A percentile compares a stretch with the other conserved stretches of the same genome.
These are phyloP conservation scores for Leccinum disarticulatum DNA, from an alignment of 768 basidiomycete genomes.

Conservation along the genomic window DNA sequence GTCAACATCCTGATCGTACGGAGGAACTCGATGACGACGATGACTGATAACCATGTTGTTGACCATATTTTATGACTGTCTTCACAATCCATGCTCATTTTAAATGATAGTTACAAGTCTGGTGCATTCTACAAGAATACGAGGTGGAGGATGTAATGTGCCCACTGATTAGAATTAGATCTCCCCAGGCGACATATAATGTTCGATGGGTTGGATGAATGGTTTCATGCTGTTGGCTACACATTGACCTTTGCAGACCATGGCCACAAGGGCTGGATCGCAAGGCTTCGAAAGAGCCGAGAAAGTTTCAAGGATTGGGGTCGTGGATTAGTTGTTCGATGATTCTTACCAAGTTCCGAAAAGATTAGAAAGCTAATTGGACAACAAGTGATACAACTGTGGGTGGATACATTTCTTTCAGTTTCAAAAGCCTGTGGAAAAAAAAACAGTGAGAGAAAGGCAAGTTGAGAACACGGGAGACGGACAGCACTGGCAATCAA, in stretches of 20 bases:
- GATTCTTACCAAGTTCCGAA: not conserved
- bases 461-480: constrained; percentile 6
- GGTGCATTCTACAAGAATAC: constrained; percentile 4
- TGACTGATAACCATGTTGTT: constrained; percentile 22
- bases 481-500: constrained; percentile 88
- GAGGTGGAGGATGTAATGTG: constrained; percentile 16
- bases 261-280: constrained; percentile 37
- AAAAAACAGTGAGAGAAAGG: not conserved
- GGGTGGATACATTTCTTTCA: not conserved
- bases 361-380: not conserved
- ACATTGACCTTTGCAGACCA: constrained; percentile 57
- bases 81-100: not conserved
- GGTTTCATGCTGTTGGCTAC: constrained; percentile 51
- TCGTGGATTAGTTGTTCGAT: not conserved
- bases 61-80: not conserved
- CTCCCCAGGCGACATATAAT: constrained; percentile 24
- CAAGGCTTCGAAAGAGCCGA: constrained; percentile 62
- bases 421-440: constrained; percentile 28
- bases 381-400: constrained; percentile 3
- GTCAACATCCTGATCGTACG: constrained; percentile 23
- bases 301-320: not conserved
- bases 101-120: not conserved
- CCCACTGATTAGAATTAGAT: constrained; percentile 13
- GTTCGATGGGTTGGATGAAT: constrained; percentile 23
- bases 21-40: constrained; percentile 51